Percentiles rank a stretch among this genome's conserved stretches.
Conservation (phyloP, 2,329 filamentous ascomycete genomes). For the Hypocreales sp. region DNA sequence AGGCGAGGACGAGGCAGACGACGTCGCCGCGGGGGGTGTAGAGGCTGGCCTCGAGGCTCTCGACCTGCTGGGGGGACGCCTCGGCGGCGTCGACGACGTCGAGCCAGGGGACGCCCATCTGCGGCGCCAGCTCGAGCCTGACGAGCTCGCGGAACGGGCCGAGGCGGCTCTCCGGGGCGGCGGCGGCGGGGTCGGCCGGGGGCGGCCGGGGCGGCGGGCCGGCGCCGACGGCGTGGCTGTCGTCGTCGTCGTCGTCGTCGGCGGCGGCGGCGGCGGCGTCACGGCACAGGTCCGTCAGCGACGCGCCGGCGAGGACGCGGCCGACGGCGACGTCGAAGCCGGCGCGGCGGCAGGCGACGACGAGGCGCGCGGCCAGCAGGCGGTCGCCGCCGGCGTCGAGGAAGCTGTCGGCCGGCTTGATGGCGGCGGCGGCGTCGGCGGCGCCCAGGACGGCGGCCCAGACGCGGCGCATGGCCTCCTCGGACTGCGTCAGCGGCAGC, state of each 20-base stretch:
- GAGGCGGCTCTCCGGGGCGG: no score
- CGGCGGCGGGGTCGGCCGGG: constrained; percentile 8
- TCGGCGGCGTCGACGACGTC: constrained; percentile 31
- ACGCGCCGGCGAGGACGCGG: constrained; percentile 23
- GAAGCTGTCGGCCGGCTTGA: constrained; percentile 28
- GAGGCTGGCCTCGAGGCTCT: constrained; percentile 31
- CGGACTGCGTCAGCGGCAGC: constrained; percentile 28
- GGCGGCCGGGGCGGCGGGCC: no score
- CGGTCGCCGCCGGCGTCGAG: constrained; percentile 29
- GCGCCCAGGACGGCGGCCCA: constrained; percentile 29
- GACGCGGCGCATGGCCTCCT: constrained; percentile 29
- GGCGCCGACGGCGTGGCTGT: no score
- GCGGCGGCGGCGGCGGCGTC: constrained; percentile 8
- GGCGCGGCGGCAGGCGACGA: constrained; percentile 26
- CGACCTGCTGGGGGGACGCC: constrained; percentile 30
- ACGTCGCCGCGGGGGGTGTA: constrained; percentile 26
- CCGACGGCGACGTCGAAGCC: constrained; percentile 24
- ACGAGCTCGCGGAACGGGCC: constrained; percentile 18
- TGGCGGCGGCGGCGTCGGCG: constrained; percentile 21
- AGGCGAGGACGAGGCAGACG: constrained; percentile 30
- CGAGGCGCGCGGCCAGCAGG: constrained; percentile 26
- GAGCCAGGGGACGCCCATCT: constrained; percentile 23
- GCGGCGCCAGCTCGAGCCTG: constrained; percentile 23
- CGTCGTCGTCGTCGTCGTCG: constrained; percentile 1
- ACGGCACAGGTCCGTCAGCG: constrained; percentile 30